Percentiles rank a stretch among this genome's conserved stretches.
Evolutionary conservation across 441 rosid genomes (phyloP).

Genomic region (Corymbia citriodora): DNA sequence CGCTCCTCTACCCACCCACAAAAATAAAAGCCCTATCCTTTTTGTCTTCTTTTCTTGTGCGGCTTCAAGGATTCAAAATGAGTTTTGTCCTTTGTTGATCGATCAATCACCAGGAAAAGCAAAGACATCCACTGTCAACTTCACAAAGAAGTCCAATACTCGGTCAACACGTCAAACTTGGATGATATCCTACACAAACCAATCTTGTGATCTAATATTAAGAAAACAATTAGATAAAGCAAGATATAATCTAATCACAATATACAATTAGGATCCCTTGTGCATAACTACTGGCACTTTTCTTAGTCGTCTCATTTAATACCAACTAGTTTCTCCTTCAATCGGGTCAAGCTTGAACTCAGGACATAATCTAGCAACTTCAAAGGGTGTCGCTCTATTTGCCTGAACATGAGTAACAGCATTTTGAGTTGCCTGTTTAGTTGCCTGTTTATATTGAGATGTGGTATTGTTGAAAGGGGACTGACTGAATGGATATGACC

Average conservation of each 20-base stretch:
- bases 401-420: not conserved
- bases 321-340: rapidly evolving
- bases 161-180: not conserved
- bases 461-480: not conserved
- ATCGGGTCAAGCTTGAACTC: not conserved
- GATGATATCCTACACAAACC: not conserved
- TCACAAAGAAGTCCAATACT: not conserved
- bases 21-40: no score
- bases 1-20: no score
- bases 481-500: not conserved
- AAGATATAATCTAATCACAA: no score
- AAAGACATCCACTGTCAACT: not conserved
- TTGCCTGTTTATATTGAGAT: not conserved
- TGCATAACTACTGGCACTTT: no score
- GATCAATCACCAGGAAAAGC: not conserved
- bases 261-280: no score
- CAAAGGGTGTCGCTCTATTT: rapidly evolving
- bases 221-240: not conserved
- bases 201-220: not conserved
- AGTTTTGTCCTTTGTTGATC: not conserved
- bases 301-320: not conserved
- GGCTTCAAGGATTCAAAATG: not conserved
- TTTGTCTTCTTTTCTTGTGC: not conserved
- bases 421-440: not conserved
- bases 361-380: rapidly evolving